Evolutionary conservation across 176 grass and related monocot species (phyloP), one percentile per base, ranked within the genome.

Genomic region (Bothriochloa decipiens): DNA sequence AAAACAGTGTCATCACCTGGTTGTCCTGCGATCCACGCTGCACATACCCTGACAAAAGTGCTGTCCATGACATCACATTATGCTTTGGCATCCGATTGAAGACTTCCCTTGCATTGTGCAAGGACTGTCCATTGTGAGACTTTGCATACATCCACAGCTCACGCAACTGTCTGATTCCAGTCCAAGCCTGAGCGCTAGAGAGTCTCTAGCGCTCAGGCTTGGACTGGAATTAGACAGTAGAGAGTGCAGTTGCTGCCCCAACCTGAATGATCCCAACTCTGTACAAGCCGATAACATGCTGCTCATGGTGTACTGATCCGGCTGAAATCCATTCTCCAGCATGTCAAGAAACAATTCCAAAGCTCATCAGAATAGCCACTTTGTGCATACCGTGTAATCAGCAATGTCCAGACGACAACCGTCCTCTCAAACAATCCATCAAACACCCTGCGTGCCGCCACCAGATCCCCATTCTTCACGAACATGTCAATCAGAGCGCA

Each of bases 101-200:
- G 46, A 93, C 91, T 52, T 86, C 83, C 36, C 85, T 87, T 4
- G 95, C 88, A 83, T 86, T 68, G 0, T 91, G 28, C 84, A 95
- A 89, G 0, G 70, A 92, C 6, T 74, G 64, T 61, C 53, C 35
- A 15, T 52, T 53, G 20, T 77, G 46, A 50, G 82, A 88, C 81
- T 97, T 97, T 47, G 90, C 70, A 13, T 97, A 97, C 92, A 97
- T 89, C 86, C 86, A 86, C 86, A 94, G n/a, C 90, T 91, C 22
- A 97, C 91, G 52, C 82, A 95, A 23, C n/a, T 68, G 75, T 97
- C 92, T 55, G 90, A 91, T 76, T 73, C 61, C 23, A 91, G 37
- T 14, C 86, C 92, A 39, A 75, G 63, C 70, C 82, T 88, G 58
- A 91, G 32, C 7, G 72, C 92, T 58, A 93, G 81, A 77, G 92